Evolutionary conservation across 495 filamentous ascomycete genomes (phyloP).

Genomic region (Aspergillus carlsbadensis): DNA sequence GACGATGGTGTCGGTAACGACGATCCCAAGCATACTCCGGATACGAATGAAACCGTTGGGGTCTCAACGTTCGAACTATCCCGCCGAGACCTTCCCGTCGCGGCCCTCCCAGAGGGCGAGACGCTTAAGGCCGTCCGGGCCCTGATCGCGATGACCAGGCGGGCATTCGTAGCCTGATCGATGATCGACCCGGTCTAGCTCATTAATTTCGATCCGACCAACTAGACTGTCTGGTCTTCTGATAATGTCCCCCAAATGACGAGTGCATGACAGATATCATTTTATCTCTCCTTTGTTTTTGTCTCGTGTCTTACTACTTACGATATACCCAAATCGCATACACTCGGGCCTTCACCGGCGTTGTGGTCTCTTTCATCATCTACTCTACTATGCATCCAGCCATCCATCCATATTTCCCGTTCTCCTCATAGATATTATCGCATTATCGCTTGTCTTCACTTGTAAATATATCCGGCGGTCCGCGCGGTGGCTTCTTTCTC

Average conservation of each 20-base stretch:
- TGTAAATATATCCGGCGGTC: conserved; percentile 15
- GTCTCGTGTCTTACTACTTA: conserved; percentile 31
- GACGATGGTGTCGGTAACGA: conserved; percentile 30
- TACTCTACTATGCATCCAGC: too few species aligned
- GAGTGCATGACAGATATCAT: conserved; percentile 15
- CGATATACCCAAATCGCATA: conserved; percentile 17
- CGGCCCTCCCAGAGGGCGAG: neutral
- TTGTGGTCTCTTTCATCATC: neutral
- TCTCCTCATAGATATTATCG: neutral
- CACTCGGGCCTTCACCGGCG: neutral
- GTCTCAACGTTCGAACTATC: conserved; percentile 14
- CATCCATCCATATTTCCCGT: neutral
- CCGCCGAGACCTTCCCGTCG: neutral
- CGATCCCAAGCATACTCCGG: conserved; percentile 16
- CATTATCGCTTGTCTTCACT: too few species aligned
- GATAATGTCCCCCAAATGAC: conserved; percentile 6
- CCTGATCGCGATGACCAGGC: conserved; percentile 18
- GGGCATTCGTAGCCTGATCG: conserved; percentile 21
- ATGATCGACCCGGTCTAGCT: too few species aligned
- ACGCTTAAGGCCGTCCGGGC: conserved; percentile 15
- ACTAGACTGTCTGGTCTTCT: neutral
- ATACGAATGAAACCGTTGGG: conserved; percentile 29
- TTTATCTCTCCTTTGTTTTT: conserved; percentile 1
- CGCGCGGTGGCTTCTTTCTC: neutral
- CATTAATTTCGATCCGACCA: too few species aligned